Base-by-base conservation (phyloP, 2,329 filamentous ascomycete genomes). In the Ascochyta koolunga region DNA sequence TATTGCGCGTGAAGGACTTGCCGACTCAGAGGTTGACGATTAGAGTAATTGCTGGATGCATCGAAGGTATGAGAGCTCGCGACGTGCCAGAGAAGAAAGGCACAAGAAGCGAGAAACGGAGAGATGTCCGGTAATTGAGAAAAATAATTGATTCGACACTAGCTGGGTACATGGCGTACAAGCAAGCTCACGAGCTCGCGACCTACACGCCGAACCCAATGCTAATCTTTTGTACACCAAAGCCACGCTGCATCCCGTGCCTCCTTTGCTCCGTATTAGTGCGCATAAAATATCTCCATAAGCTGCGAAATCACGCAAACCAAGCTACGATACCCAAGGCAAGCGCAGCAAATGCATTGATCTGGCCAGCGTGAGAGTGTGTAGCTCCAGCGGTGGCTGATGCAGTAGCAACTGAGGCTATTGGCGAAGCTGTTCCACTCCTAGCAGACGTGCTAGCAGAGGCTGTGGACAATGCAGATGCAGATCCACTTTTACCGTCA, bases 241-340 rank as follows among this genome's bases (percentile, higher is more conserved):
- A 32, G 27, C 41, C 22, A 16, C 27, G 21, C 21, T 35, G 40
- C 25, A 27, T 18, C 35, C 35, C 35, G 24, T 31, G 18, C 41
- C 7, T 19, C 27, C 22, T 18, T 2, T 9, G 24, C 9, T 29
- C 10, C 27, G 5, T 18, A 13, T 22, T 9, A 19, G 25, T 13
- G 15, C 19, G 16, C 21, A 13, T 29, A 27, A 27, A 13, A 21
- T 8, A 2, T 37, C 29, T 29, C 22, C 32, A 16, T 13, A 22
- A n/a, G 29, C 8, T 11, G 18, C 22, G 16, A 24, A 36, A 35
- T 49, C 44, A 61, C 37, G 56, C 27, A 35, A 50, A 7, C 52
- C 49, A 61, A 16, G 56, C 56, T 13, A 50, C 49, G n/a, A 47
- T 36, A 15, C 56, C 56, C 5, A 56, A 18, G 18, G 44, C 31